These are phyloP conservation scores for Dendrobium huoshanense DNA, from an alignment of 106 monocot genomes.

Conservation along the genomic window DNA sequence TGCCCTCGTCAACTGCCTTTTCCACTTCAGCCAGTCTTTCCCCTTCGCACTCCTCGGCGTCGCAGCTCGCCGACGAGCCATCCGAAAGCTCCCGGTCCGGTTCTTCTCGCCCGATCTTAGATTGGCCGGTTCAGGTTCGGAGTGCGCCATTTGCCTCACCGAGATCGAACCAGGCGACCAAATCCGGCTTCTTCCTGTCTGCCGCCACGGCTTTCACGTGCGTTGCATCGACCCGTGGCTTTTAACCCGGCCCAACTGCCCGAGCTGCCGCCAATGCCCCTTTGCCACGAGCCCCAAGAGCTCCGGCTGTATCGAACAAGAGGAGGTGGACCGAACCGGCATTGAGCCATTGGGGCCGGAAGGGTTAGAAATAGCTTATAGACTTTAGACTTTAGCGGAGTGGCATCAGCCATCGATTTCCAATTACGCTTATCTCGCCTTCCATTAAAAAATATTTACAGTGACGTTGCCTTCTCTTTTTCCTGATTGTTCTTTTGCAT, in stretches of 20 bases:
- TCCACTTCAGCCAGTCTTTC: no score
- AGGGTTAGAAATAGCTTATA: background rate
- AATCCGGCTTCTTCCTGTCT: constrained; percentile 29
- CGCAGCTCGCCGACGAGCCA: no score
- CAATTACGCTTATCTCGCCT: no score
- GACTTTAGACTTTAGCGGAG: no score
- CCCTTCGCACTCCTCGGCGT: no score
- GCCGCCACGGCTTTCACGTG: constrained; percentile 40
- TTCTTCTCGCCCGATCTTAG: no score
- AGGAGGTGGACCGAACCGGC: background rate
- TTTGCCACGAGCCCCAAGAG: constrained; percentile 6
- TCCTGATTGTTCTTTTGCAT: no score
- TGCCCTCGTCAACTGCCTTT: no score
- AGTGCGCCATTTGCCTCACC: constrained; percentile 40
- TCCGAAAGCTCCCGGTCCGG: no score
- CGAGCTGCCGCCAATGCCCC: constrained; percentile 32
- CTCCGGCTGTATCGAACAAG: constrained; percentile 8
- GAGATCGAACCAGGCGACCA: constrained; percentile 34
- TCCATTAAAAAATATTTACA: no score
- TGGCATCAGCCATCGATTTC: no score
- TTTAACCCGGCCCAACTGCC: constrained; percentile 21
- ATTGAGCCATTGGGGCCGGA: constrained; percentile 12
- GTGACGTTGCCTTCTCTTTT: no score
- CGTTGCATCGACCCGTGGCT: constrained; percentile 30
- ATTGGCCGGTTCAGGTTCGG: background rate